phyloP scores from a whole-genome alignment of 106 monocot species.

The Allium fistulosum region DNA sequence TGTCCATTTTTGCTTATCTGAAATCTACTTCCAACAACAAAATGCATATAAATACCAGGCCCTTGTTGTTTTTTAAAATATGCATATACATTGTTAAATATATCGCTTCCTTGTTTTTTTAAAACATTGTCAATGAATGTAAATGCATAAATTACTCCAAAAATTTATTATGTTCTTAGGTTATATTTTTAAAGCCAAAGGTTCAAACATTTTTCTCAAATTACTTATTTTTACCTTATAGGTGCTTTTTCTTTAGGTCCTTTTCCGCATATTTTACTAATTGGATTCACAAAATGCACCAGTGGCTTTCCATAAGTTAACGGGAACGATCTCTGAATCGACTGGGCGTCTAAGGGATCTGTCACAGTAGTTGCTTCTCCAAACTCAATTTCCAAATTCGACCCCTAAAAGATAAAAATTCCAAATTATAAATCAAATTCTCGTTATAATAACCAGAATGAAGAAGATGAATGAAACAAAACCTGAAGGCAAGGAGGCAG shows the following conservation, averaged over 20 bases:
- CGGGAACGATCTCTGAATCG: conserved; percentile 30
- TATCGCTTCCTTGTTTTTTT: background rate
- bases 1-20: background rate
- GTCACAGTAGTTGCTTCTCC: conserved; percentile 24
- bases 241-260: conserved; percentile 16
- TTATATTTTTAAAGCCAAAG: background rate
- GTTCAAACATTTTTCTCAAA: background rate
- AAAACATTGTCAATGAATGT: background rate
- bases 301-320: conserved; percentile 39
- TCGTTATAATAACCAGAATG: background rate
- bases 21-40: background rate
- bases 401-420: background rate
- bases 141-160: background rate
- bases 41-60: background rate
- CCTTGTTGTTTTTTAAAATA: background rate
- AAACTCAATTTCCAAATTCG: conserved; percentile 12
- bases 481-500: conserved; percentile 41
- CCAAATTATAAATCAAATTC: background rate
- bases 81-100: background rate
- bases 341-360: conserved; percentile 37
- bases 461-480: background rate
- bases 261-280: background rate
- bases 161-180: no score
- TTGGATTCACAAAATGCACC: conserved; percentile 18
- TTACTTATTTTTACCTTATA: conserved; percentile 12